phyloP scores from a whole-genome alignment of 164 flowering plant species.

The Macadamia integrifolia region DNA sequence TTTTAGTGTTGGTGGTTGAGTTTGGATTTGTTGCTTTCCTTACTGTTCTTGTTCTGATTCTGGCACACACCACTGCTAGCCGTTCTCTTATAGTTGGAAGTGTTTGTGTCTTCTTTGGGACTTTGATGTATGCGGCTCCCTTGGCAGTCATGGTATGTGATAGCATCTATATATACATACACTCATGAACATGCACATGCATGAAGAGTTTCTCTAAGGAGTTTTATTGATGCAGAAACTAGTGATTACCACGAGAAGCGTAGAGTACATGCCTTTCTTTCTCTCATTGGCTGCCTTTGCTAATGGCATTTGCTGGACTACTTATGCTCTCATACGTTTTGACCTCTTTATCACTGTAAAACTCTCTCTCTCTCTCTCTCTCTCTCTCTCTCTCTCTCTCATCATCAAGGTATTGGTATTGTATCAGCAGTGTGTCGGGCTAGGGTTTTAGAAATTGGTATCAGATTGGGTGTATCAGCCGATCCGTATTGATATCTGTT shows the following conservation, averaged over 20 bases:
- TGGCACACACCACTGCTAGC: constrained; percentile 30
- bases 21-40: constrained; percentile 26
- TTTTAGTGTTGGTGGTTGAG: constrained; percentile 28
- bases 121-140: constrained; percentile 70
- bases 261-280: constrained; percentile 71
- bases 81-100: constrained; percentile 48
- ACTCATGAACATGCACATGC: too few relatives aligned
- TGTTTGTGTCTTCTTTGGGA: constrained; percentile 39
- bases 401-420: too few relatives aligned
- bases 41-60: constrained; percentile 27
- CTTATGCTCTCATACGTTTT: constrained; percentile 60
- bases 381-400: too few relatives aligned
- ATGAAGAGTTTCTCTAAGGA: too few relatives aligned
- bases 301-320: constrained; percentile 61
- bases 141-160: constrained; percentile 62
- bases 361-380: not conserved
- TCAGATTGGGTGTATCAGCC: too few relatives aligned
- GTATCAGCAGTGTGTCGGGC: too few relatives aligned
- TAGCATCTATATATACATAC: too few relatives aligned
- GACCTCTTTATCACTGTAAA: constrained; percentile 56
- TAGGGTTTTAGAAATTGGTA: too few relatives aligned
- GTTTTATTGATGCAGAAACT: constrained; percentile 36
- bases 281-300: constrained; percentile 53
- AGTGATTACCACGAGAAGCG: constrained; percentile 68
- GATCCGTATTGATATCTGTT: too few relatives aligned